Percentiles rank a stretch among this genome's conserved stretches.
Evolutionary conservation across 1,284 basidiomycete genomes (phyloP).

Genomic region (Vanrija pseudolonga): DNA sequence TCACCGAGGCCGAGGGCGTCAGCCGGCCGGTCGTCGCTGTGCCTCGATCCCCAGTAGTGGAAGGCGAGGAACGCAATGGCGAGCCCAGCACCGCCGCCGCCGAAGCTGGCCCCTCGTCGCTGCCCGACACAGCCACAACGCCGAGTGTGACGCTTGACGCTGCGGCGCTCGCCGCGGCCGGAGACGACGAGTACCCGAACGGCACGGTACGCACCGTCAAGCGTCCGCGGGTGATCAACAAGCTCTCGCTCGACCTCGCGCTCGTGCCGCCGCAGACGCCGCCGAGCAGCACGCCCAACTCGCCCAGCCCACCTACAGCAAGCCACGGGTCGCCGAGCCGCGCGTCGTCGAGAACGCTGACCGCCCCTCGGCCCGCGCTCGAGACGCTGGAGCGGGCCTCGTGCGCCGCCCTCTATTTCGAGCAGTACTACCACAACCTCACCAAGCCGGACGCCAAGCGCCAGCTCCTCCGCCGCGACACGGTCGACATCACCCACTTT

Average conservation of each 20-base stretch:
- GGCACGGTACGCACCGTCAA: conserved; percentile 1
- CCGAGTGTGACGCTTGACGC: neutral
- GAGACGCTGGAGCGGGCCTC: conserved; percentile 90
- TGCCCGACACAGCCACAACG: neutral
- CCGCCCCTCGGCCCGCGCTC: conserved; percentile 63
- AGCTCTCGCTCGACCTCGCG: conserved; percentile 8
- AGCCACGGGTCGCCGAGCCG: too few species aligned
- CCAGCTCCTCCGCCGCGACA: conserved; percentile 45
- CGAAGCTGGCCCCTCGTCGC: neutral
- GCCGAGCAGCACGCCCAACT: neutral
- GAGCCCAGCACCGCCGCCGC: neutral
- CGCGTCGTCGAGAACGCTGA: too few species aligned
- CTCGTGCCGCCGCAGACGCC: neutral
- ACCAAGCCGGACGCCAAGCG: conserved; percentile 21
- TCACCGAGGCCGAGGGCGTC: too few species aligned
- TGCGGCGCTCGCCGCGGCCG: neutral
- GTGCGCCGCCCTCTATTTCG: conserved; percentile 88
- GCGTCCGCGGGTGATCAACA: conserved; percentile 11
- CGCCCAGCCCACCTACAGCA: neutral
- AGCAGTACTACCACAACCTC: conserved; percentile 91
- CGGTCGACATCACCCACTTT: conserved; percentile 81
- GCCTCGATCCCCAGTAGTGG: neutral
- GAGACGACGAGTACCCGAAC: neutral
- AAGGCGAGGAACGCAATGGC: neutral
- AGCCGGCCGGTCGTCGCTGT: neutral